Percentiles rank a stretch among this genome's conserved stretches.
Evolutionary conservation across 1,139 yeast species (phyloP).

Genomic region (Geotrichum restrictum): DNA sequence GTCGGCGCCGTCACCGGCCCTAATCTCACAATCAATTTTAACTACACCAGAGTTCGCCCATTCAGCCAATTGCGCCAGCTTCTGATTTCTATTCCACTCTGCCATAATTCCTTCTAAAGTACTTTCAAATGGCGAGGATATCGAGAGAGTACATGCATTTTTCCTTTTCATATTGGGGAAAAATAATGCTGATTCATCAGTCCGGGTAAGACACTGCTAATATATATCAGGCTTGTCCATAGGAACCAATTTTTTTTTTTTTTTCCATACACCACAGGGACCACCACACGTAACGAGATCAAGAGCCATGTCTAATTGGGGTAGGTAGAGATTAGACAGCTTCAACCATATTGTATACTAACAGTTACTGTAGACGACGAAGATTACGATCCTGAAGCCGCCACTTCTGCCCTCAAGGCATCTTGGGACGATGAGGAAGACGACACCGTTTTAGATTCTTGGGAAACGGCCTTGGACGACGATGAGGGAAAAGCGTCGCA

Average conservation of each 20-base stretch:
- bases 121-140: too few relatives aligned
- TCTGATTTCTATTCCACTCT: neutral
- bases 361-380: conserved; percentile 39
- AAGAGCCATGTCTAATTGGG: conserved; percentile 30
- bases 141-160: too few relatives aligned
- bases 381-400: conserved; percentile 86
- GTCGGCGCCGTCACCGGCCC: neutral
- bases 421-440: conserved; percentile 87
- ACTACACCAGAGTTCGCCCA: conserved; percentile 17
- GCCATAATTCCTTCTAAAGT: neutral
- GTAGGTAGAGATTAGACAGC: conserved; percentile 21
- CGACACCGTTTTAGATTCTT: conserved; percentile 70
- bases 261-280: neutral
- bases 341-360: neutral
- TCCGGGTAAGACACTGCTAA: too few relatives aligned
- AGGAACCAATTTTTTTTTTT: neutral
- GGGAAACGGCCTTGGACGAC: conserved; percentile 53
- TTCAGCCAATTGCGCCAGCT: conserved; percentile 1
- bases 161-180: neutral
- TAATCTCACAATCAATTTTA: conserved; percentile 8
- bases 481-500: conserved; percentile 34
- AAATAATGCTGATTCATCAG: too few relatives aligned
- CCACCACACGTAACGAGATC: neutral
- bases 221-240: too few relatives aligned
- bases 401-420: conserved; percentile 55